These are phyloP conservation scores for Beta lomatogona DNA, from an alignment of 179 eudicot species.

Conservation along the genomic window DNA sequence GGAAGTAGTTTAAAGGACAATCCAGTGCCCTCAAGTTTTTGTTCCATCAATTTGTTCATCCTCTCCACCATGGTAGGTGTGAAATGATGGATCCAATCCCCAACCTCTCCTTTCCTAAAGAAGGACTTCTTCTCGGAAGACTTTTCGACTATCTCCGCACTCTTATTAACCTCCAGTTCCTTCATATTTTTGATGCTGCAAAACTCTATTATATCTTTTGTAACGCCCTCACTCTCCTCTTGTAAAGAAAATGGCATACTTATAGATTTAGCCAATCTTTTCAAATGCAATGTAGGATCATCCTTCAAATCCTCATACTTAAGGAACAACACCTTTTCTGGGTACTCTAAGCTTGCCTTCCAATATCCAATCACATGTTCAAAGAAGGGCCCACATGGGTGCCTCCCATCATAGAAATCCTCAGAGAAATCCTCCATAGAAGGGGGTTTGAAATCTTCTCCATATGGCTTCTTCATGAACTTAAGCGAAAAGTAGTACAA, in stretches of 20 bases:
- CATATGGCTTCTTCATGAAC: conserved; percentile 3
- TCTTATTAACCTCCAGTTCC: conserved; percentile 22
- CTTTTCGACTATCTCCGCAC: not conserved
- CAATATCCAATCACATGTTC: conserved; percentile 22
- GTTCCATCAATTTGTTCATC: conserved; percentile 1
- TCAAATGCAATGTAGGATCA: conserved; percentile 1
- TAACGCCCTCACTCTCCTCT: conserved; percentile 17
- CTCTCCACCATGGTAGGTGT: conserved; percentile 17
- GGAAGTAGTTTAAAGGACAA: conserved; percentile 4
- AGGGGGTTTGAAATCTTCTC: conserved; percentile 8
- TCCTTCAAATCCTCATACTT: conserved; percentile 25
- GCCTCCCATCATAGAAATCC: conserved; percentile 1
- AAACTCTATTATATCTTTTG: conserved; percentile 5
- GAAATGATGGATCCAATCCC: conserved; percentile 11
- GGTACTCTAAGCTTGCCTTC: conserved; percentile 11
- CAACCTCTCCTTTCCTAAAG: conserved; percentile 22
- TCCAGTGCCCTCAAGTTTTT: conserved; percentile 10
- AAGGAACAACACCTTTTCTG: conserved; percentile 23
- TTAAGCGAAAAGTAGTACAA: conserved; percentile 5
- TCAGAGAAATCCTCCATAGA: conserved; percentile 19
- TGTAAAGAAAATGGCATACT: conserved; percentile 3
- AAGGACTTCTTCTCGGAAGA: conserved; percentile 7
- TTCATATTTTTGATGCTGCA: conserved; percentile 16
- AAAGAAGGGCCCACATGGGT: conserved; percentile 19
- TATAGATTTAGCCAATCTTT: conserved; percentile 17